A percentile compares a stretch with the other conserved stretches of the same genome.
These are phyloP conservation scores for Aspergillus sergii DNA, from an alignment of 2,329 filamentous ascomycete species.

Conservation along the genomic window DNA sequence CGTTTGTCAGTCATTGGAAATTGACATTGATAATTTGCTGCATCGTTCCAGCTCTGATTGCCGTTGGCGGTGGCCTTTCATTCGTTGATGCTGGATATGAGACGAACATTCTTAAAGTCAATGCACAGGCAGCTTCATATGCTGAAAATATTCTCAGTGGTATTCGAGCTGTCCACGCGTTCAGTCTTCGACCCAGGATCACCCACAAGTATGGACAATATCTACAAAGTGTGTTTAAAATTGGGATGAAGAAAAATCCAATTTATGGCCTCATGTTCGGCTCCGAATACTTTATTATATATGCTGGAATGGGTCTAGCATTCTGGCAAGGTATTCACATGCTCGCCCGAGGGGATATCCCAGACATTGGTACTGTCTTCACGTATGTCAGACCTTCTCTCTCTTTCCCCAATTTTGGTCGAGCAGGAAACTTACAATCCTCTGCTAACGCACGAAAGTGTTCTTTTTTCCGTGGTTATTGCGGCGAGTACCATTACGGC, in stretches of 20 bases:
- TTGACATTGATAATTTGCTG: constrained; percentile 25
- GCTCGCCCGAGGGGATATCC: constrained; percentile 32
- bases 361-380: constrained; percentile 29
- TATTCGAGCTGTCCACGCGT: constrained; percentile 25
- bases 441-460: constrained; percentile 14
- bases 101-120: constrained; percentile 23
- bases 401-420: neutral
- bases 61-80: constrained; percentile 12
- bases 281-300: constrained; percentile 18
- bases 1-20: constrained; percentile 28
- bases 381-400: constrained; percentile 13
- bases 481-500: constrained; percentile 37
- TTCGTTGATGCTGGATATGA: constrained; percentile 23
- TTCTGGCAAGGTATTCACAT: constrained; percentile 44
- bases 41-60: constrained; percentile 21
- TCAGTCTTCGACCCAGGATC: constrained; percentile 21
- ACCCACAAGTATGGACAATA: constrained; percentile 22
- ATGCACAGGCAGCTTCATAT: constrained; percentile 24
- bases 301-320: constrained; percentile 49
- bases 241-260: constrained; percentile 21
- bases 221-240: constrained; percentile 15
- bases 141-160: constrained; percentile 20
- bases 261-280: constrained; percentile 24
- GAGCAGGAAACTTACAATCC: neutral
- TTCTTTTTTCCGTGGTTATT: constrained; percentile 32